Conservation (phyloP, 2,329 filamentous ascomycete genomes). For the Aureobasidium subglaciale region DNA sequence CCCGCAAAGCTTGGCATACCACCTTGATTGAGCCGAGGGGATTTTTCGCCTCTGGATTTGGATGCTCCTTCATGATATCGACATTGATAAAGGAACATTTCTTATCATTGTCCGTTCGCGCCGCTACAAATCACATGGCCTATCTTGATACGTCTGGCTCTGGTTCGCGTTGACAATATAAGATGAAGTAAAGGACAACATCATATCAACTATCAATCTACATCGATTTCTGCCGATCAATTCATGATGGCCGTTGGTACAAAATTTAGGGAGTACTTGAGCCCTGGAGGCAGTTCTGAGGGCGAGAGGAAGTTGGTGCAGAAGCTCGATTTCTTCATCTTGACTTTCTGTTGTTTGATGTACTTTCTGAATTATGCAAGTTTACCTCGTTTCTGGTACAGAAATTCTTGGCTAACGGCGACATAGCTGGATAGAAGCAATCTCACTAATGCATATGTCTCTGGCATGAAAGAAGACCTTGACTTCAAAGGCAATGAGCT, state of each 20-base stretch:
- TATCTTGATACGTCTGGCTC: not conserved
- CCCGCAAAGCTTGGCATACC: conserved; percentile 11
- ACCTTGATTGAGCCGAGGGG: conserved; percentile 1
- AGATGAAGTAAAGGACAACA: not conserved
- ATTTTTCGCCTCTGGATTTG: not conserved
- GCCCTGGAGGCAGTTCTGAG: conserved; percentile 28
- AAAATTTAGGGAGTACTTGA: conserved; percentile 24
- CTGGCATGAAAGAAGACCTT: conserved; percentile 48
- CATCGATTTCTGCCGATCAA: not conserved
- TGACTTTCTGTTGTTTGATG: conserved; percentile 35
- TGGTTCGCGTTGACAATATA: not conserved
- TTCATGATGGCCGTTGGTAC: not conserved
- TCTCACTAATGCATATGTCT: conserved; percentile 49
- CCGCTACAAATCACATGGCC: not conserved
- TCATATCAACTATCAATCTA: not conserved
- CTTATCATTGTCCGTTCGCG: not conserved
- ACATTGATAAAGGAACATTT: not conserved
- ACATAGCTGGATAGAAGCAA: conserved; percentile 44
- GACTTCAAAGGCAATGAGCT: conserved; percentile 43
- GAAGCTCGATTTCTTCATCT: conserved; percentile 28
- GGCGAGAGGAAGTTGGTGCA: conserved; percentile 43
- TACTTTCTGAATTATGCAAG: conserved; percentile 25
- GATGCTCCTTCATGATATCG: not conserved
- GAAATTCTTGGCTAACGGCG: not conserved
- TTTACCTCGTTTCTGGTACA: not conserved